Evolutionary conservation across 2,329 filamentous ascomycete species (phyloP).

Genomic region (Uncinocarpus reesii): DNA sequence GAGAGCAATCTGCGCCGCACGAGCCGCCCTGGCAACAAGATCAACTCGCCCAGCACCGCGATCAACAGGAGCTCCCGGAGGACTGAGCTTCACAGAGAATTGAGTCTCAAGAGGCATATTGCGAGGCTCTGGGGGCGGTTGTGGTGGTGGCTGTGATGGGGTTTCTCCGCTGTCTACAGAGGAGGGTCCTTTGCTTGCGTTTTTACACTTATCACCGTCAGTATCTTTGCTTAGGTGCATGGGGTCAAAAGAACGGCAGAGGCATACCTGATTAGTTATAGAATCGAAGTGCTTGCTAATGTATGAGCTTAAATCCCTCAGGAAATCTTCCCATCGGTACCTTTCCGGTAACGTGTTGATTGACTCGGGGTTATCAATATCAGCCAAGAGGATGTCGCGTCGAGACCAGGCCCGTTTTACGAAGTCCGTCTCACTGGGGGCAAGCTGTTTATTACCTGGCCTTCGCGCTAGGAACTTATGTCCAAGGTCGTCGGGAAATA

Average conservation of each 20-base stretch:
- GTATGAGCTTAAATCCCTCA: constrained; percentile 49
- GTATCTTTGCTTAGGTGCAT: background rate
- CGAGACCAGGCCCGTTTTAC: constrained; percentile 45
- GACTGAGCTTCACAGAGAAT: constrained; percentile 30
- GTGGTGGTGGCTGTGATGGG: constrained; percentile 1
- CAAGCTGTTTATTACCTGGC: constrained; percentile 44
- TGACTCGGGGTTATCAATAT: constrained; percentile 43
- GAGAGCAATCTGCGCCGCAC: constrained; percentile 40
- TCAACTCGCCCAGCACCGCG: constrained; percentile 34
- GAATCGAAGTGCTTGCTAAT: constrained; percentile 49
- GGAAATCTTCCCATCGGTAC: constrained; percentile 55
- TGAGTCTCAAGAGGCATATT: constrained; percentile 34
- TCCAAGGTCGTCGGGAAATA: constrained; percentile 51
- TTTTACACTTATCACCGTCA: constrained; percentile 29
- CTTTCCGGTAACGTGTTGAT: constrained; percentile 45
- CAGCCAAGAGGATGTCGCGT: constrained; percentile 47
- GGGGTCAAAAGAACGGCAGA: background rate
- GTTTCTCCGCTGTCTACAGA: constrained; percentile 25
- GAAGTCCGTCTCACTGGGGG: constrained; percentile 51
- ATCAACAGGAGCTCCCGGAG: constrained; percentile 33
- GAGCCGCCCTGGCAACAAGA: constrained; percentile 39
- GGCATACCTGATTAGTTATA: constrained; percentile 39
- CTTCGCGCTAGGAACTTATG: constrained; percentile 45
- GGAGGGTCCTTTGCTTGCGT: constrained; percentile 30
- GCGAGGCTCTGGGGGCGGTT: constrained; percentile 24